phyloP scores from a whole-genome alignment of 2,329 filamentous ascomycete species.

The Pseudogymnoascus sp. region DNA sequence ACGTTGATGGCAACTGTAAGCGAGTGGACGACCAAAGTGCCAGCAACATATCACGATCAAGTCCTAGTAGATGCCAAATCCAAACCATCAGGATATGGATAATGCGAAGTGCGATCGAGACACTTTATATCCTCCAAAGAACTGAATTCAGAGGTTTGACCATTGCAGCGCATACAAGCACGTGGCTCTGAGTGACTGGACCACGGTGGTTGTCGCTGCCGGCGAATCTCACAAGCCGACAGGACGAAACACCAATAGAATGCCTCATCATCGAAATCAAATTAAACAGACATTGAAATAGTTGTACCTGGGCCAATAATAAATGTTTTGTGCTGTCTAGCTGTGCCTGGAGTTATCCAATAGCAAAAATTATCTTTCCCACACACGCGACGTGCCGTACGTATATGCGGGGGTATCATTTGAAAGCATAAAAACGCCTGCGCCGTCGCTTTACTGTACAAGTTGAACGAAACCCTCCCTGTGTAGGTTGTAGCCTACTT shows the following conservation, averaged over 20 bases:
- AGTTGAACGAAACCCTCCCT: not conserved
- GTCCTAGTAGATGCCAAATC: not conserved
- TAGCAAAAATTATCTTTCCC: conserved; percentile 3
- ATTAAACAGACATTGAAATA: not conserved
- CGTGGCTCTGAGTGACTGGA: not conserved
- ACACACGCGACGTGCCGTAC: not conserved
- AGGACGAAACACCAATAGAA: not conserved
- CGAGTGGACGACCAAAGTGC: not conserved
- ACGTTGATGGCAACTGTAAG: not conserved
- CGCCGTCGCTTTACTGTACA: conserved; percentile 2
- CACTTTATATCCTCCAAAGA: not conserved
- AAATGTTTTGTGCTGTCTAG: not conserved
- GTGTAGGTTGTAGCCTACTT: conserved; percentile 21
- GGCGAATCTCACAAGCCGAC: not conserved
- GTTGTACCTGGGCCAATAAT: not conserved
- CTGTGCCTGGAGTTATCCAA: not conserved
- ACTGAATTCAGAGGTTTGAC: not conserved
- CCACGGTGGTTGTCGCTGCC: not conserved
- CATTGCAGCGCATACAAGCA: not conserved
- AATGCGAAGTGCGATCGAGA: not conserved
- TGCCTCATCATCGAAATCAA: not conserved
- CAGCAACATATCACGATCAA: not conserved
- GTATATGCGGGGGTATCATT: not conserved
- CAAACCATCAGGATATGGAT: not conserved
- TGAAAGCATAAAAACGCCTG: not conserved